Conservation (phyloP, 371 early-diverging fungal species). For the Circinella minor region DNA sequence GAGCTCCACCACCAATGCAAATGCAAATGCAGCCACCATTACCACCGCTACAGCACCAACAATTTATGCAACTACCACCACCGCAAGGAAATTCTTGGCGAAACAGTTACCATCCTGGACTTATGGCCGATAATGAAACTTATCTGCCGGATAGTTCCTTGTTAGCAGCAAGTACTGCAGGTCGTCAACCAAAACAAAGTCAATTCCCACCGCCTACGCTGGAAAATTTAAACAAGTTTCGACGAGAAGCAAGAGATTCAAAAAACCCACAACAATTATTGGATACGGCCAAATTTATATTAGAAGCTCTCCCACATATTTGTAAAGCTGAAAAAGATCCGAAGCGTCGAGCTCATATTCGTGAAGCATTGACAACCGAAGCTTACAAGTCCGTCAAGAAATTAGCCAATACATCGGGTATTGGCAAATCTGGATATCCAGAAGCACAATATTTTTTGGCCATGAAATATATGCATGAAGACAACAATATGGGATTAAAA, state of each 20-base stretch:
- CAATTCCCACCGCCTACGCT: slow-evolving; percentile 54
- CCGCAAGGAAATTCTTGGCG: slow-evolving; percentile 11
- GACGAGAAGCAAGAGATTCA: slow-evolving; percentile 74
- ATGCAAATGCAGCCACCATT: slow-evolving; percentile 2
- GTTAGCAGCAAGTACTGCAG: slow-evolving; percentile 35
- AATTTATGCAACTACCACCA: background rate
- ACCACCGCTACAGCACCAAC: background rate
- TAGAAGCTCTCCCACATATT: slow-evolving; percentile 61
- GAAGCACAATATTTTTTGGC: slow-evolving; percentile 95
- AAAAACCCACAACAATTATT: slow-evolving; percentile 81
- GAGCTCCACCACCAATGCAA: too few relatives aligned
- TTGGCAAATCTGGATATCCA: slow-evolving; percentile 74
- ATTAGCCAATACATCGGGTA: slow-evolving; percentile 67
- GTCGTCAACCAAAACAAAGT: slow-evolving; percentile 34
- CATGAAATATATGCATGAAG: slow-evolving; percentile 8
- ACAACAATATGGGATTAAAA: slow-evolving; percentile 11
- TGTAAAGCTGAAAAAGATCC: slow-evolving; percentile 66
- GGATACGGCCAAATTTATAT: slow-evolving; percentile 80
- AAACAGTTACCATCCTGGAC: slow-evolving; percentile 16
- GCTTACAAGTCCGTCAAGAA: slow-evolving; percentile 83
- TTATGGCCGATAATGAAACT: slow-evolving; percentile 18
- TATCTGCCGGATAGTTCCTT: slow-evolving; percentile 48
- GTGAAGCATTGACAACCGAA: slow-evolving; percentile 70
- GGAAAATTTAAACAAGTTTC: slow-evolving; percentile 76
- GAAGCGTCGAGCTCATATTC: slow-evolving; percentile 71